These are phyloP conservation scores for Agaricus bisporus DNA, from an alignment of 768 basidiomycete species.

Conservation along the genomic window DNA sequence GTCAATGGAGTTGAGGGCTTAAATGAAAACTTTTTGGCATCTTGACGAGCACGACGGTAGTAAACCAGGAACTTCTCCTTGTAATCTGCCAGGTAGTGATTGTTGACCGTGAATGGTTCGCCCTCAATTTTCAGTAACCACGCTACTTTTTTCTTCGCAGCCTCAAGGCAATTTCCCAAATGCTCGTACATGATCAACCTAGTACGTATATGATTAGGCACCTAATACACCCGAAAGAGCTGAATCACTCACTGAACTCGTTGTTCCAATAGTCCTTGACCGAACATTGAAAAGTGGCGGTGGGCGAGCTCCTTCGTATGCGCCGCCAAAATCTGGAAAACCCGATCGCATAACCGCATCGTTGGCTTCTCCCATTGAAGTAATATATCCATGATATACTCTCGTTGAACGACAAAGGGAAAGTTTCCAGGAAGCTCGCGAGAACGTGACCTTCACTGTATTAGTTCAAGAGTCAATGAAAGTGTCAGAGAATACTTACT, in stretches of 20 bases:
- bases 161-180: constrained; percentile 34
- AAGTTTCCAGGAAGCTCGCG: constrained; percentile 66
- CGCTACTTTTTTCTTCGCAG: constrained; percentile 32
- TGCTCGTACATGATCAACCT: constrained; percentile 38
- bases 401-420: constrained; percentile 53
- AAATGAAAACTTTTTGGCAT: constrained; percentile 8
- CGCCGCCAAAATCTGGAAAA: constrained; percentile 29
- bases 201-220: neutral
- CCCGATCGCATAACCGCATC: constrained; percentile 32
- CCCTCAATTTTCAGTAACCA: constrained; percentile 47
- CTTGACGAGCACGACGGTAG: constrained; percentile 39
- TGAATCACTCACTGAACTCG: constrained; percentile 29
- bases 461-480: neutral
- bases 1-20: too few species aligned
- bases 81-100: constrained; percentile 43
- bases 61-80: constrained; percentile 32
- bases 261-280: constrained; percentile 46
- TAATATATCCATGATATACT: constrained; percentile 40
- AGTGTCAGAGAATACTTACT: constrained; percentile 9
- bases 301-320: constrained; percentile 38
- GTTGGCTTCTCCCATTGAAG: constrained; percentile 45
- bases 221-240: neutral
- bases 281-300: constrained; percentile 44
- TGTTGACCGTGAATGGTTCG: constrained; percentile 47
- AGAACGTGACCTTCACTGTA: constrained; percentile 54